Conservation (phyloP, 441 rosid species). For the Adansonia rubrostipa region DNA sequence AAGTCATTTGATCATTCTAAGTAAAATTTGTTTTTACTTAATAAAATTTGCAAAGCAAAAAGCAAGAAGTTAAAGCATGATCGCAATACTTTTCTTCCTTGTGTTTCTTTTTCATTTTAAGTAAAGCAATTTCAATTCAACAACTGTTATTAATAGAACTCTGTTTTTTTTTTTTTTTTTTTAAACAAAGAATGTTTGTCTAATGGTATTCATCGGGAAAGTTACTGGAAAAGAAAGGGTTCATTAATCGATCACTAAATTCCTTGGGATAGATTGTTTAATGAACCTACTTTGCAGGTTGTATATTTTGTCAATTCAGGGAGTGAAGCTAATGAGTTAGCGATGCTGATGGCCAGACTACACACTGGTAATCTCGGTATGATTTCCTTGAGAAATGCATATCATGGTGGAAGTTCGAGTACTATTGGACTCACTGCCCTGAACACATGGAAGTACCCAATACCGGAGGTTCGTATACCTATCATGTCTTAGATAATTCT, state of each 20-base stretch:
- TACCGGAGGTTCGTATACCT: slow-evolving; percentile 62
- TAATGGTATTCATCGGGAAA: neutral
- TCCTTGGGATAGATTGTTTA: neutral
- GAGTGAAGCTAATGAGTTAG: slow-evolving; percentile 91
- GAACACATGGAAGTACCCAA: slow-evolving; percentile 89
- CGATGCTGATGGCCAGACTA: slow-evolving; percentile 94
- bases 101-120: neutral
- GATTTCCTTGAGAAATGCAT: slow-evolving; percentile 90
- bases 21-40: neutral
- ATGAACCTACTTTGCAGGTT: slow-evolving; percentile 53
- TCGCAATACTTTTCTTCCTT: neutral
- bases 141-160: neutral
- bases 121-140: neutral
- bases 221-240: slow-evolving; percentile 1
- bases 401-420: slow-evolving; percentile 93
- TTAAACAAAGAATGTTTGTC: neutral
- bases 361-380: slow-evolving; percentile 79
- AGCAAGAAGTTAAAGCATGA: neutral
- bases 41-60: neutral
- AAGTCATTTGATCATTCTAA: neutral
- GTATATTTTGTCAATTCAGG: slow-evolving; percentile 95
- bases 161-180: neutral
- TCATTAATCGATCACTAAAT: neutral
- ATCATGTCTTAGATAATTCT: neutral
- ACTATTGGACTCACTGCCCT: slow-evolving; percentile 89